phyloP scores from a whole-genome alignment of 495 filamentous ascomycete species.

The Trichoderma parareesei region DNA sequence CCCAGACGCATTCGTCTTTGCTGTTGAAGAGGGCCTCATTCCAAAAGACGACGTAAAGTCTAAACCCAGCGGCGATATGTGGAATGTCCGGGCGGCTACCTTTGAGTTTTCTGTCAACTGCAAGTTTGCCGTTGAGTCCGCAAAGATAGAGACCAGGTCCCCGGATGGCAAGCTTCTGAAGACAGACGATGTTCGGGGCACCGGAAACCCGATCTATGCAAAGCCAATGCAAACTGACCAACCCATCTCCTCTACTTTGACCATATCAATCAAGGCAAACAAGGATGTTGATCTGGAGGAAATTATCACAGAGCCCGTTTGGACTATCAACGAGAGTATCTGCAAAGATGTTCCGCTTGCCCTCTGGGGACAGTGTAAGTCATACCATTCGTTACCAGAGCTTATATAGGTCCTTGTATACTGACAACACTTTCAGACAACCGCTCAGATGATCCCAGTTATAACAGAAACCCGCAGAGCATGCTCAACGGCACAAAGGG shows the following conservation, averaged over 20 bases:
- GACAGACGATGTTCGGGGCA: neutral
- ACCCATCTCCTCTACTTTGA: neutral
- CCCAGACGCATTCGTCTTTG: neutral
- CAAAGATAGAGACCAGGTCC: neutral
- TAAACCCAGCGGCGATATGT: neutral
- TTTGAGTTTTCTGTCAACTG: neutral
- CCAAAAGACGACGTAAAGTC: neutral
- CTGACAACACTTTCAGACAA: too few species aligned
- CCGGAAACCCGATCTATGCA: neutral
- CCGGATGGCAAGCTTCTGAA: neutral
- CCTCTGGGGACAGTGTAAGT: neutral
- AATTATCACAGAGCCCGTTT: neutral
- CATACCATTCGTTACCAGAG: too few species aligned
- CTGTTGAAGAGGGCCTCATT: neutral
- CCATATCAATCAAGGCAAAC: neutral
- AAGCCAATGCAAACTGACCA: neutral
- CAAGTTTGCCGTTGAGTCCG: neutral
- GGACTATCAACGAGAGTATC: neutral
- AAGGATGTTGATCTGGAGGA: neutral
- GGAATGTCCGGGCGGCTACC: neutral
- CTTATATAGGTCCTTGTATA: too few species aligned
- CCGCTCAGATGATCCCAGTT: too few species aligned
- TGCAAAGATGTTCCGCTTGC: neutral
- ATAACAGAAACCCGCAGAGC: too few species aligned
- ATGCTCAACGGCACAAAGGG: too few species aligned